Evolutionary conservation across 768 basidiomycete species (phyloP).

Genomic region (Auriscalpium vulgare): DNA sequence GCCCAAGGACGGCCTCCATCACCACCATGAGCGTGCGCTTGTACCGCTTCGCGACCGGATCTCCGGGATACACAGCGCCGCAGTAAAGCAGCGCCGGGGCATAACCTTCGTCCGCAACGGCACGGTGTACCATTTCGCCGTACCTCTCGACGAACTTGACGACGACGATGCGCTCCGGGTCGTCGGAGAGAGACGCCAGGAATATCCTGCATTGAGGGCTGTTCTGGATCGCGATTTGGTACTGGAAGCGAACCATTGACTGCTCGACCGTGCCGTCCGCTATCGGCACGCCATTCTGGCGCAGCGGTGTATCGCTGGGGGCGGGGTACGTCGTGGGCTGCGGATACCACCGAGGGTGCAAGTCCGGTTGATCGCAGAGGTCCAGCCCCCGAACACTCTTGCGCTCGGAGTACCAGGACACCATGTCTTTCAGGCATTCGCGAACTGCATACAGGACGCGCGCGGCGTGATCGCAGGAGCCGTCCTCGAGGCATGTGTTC

Average conservation of each 20-base stretch:
- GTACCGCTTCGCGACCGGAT: slow-evolving; percentile 16
- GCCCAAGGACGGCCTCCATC: slow-evolving; percentile 22
- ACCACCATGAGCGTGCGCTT: slow-evolving; percentile 23
- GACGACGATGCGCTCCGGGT: neutral
- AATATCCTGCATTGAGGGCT: neutral
- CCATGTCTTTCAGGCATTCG: neutral
- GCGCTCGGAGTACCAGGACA: neutral
- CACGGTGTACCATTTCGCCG: neutral
- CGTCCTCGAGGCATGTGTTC: neutral
- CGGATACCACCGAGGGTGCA: neutral
- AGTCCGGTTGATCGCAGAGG: neutral
- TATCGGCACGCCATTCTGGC: no score
- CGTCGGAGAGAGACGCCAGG: neutral
- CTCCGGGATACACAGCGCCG: neutral
- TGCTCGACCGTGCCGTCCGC: neutral
- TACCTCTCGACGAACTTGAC: neutral
- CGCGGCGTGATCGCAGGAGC: neutral
- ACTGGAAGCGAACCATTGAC: neutral
- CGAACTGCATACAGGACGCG: neutral
- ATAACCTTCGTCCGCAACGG: neutral
- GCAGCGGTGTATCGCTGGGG: neutral
- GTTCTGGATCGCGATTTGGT: neutral
- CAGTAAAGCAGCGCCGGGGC: neutral
- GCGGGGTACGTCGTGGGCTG: neutral
- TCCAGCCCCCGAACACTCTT: neutral